Evolutionary conservation across 2,329 filamentous ascomycete species (phyloP).

Genomic region (Paraconiothyrium brasiliense): DNA sequence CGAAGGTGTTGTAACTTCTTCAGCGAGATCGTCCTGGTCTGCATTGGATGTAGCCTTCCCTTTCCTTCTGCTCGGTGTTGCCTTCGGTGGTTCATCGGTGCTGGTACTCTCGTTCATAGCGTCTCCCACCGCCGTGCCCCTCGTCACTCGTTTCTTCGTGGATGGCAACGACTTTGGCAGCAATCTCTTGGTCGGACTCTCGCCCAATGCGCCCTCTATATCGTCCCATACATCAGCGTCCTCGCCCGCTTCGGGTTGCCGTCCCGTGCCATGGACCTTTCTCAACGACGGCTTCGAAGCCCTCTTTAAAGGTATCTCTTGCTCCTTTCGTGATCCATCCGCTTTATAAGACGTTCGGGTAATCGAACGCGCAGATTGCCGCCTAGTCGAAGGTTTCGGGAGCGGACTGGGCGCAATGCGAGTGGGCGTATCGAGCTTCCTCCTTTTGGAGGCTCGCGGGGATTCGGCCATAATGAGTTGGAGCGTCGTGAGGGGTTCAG

Average conservation of each 20-base stretch:
- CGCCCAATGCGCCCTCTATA: conserved; percentile 53
- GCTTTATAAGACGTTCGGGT: conserved; percentile 27
- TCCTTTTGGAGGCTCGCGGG: conserved; percentile 48
- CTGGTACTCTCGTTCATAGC: conserved; percentile 6
- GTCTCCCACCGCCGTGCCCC: conserved; percentile 9
- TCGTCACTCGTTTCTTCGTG: conserved; percentile 17
- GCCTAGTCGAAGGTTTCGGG: conserved; percentile 29
- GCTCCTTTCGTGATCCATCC: conserved; percentile 23
- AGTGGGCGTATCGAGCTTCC: conserved; percentile 45
- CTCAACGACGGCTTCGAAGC: conserved; percentile 21
- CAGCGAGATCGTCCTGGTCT: conserved; percentile 31
- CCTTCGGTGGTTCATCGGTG: conserved; percentile 26
- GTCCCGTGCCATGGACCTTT: conserved; percentile 3
- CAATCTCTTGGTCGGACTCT: conserved; percentile 20
- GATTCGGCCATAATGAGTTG: conserved; percentile 41
- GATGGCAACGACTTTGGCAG: conserved; percentile 14
- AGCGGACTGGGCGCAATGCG: conserved; percentile 34
- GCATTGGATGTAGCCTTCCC: conserved; percentile 28
- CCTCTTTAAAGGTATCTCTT: conserved; percentile 19
- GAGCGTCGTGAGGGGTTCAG: background rate
- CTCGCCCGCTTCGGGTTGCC: conserved; percentile 17
- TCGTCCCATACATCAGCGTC: conserved; percentile 54
- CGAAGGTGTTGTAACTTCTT: conserved; percentile 23
- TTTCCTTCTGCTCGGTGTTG: conserved; percentile 32
- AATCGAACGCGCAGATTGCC: conserved; percentile 32